A percentile compares a stretch with the other conserved stretches of the same genome.
Evolutionary conservation across 306 rosid genomes (phyloP).

Genomic region (Cyclanthera cordifolia): DNA sequence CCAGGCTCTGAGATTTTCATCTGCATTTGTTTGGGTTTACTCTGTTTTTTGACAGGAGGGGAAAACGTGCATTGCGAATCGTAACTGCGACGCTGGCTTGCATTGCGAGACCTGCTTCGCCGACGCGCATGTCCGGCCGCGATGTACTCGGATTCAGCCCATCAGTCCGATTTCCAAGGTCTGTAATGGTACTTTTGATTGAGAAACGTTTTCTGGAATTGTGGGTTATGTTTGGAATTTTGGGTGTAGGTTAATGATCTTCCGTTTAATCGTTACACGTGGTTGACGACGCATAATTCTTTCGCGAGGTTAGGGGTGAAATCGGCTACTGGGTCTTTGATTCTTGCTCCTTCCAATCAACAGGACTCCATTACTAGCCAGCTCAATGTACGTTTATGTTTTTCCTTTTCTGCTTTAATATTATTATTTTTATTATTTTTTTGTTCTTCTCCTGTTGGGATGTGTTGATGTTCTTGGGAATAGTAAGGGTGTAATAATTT

Average conservation of each 20-base stretch:
- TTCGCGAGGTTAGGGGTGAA: slow-evolving; percentile 59
- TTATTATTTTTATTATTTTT: background rate
- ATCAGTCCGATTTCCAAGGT: slow-evolving; percentile 53
- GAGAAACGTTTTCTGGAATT: background rate
- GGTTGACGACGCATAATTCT: slow-evolving; percentile 85
- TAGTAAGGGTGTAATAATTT: no score
- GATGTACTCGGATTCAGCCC: slow-evolving; percentile 75
- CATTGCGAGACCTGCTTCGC: slow-evolving; percentile 85
- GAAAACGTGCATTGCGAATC: slow-evolving; percentile 34
- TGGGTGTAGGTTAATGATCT: slow-evolving; percentile 44
- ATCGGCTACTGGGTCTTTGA: slow-evolving; percentile 47
- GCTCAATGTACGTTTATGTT: slow-evolving; percentile 50
- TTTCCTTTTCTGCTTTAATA: background rate
- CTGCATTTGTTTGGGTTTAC: background rate
- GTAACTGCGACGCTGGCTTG: slow-evolving; percentile 51
- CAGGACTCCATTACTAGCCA: slow-evolving; percentile 71
- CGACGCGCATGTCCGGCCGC: slow-evolving; percentile 48
- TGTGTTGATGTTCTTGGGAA: background rate
- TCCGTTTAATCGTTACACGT: slow-evolving; percentile 76
- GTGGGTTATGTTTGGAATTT: background rate
- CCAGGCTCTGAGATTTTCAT: background rate
- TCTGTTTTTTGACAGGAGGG: slow-evolving; percentile 42
- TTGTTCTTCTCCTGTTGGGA: slow-evolving; percentile 13
- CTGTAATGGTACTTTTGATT: no score
- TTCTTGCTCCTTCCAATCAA: slow-evolving; percentile 63